Conservation (phyloP, 257 asterid species). For the Cinchona pubescens region DNA sequence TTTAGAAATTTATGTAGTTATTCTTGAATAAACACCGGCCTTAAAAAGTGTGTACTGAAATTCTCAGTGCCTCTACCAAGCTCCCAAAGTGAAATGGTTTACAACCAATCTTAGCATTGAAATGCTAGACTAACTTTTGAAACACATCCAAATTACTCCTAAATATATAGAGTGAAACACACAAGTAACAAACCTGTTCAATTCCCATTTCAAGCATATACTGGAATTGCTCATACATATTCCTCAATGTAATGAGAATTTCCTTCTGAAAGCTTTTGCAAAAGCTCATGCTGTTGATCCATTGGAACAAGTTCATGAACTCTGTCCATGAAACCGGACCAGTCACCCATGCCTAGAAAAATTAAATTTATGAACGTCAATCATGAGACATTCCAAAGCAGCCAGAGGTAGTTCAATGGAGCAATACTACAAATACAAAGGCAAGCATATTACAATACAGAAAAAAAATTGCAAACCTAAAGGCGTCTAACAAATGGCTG, state of each 20-base stretch:
- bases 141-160: conserved; percentile 43
- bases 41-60: background rate
- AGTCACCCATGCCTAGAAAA: conserved; percentile 87
- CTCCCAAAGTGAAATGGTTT: background rate
- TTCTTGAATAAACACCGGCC: background rate
- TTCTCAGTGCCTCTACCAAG: background rate
- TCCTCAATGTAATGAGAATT: conserved; percentile 81
- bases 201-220: conserved; percentile 91
- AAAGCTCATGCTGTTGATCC: conserved; percentile 99
- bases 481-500: conserved; percentile 97
- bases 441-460: background rate
- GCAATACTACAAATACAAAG: conserved; percentile 5
- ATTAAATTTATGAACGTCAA: background rate
- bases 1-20: background rate
- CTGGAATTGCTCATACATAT: conserved; percentile 91
- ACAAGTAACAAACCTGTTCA: conserved; percentile 65
- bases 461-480: conserved; percentile 53
- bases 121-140: background rate
- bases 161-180: background rate
- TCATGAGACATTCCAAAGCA: background rate
- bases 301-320: conserved; percentile 92
- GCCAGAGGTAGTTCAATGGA: background rate
- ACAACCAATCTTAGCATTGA: background rate
- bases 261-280: conserved; percentile 93
- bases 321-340: conserved; percentile 98